Percentiles rank a stretch among this genome's conserved stretches.
These are phyloP conservation scores for Hygrophorus russula DNA, from an alignment of 768 basidiomycete genomes.

Conservation along the genomic window DNA sequence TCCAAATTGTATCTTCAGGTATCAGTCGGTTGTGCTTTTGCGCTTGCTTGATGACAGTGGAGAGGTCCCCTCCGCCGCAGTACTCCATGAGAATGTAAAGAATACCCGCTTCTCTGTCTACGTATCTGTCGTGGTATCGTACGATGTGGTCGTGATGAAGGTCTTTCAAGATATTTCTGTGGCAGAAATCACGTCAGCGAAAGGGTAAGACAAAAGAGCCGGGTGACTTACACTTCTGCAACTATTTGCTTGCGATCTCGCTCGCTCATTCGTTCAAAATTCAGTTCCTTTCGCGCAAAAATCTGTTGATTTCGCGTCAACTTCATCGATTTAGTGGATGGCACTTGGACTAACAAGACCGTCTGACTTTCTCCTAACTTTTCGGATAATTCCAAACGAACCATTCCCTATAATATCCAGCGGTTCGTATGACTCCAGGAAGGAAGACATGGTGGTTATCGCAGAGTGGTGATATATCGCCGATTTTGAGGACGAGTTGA, in stretches of 20 bases:
- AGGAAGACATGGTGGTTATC: conserved; percentile 20
- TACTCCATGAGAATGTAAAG: conserved; percentile 99
- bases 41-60: conserved; percentile 74
- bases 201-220: too few relatives aligned
- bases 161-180: conserved; percentile 92
- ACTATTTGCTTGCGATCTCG: conserved; percentile 95
- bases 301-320: conserved; percentile 28
- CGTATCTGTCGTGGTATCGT: conserved; percentile 84
- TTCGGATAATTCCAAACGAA: conserved; percentile 94
- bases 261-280: conserved; percentile 95
- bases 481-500: not conserved
- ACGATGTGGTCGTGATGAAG: conserved; percentile 94
- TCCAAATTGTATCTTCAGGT: conserved; percentile 91
- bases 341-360: conserved; percentile 48
- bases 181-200: not conserved
- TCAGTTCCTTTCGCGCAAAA: conserved; percentile 90
- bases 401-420: conserved; percentile 94
- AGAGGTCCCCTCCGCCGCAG: conserved; percentile 94
- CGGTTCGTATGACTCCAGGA: conserved; percentile 74
- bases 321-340: conserved; percentile 2
- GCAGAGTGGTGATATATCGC: not conserved
- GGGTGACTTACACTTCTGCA: conserved; percentile 79
- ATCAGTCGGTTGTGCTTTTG: conserved; percentile 58
- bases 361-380: conserved; percentile 79
- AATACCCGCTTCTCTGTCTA: conserved; percentile 82